Evolutionary conservation across 352 stramenopile species (phyloP).

Genomic region (Achlya hypogyna): DNA sequence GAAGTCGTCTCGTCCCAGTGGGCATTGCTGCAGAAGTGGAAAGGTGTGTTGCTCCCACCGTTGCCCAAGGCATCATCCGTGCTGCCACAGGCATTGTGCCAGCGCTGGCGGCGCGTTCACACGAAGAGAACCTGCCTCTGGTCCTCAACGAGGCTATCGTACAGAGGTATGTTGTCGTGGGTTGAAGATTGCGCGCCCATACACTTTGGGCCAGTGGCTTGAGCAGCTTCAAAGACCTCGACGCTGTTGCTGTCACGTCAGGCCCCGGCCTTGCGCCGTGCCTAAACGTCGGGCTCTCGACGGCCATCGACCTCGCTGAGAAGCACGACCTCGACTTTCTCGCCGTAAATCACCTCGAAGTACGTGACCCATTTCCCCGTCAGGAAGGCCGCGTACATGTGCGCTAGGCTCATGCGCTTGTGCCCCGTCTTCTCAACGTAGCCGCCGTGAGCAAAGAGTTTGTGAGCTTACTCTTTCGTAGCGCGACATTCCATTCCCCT

Average conservation of each 20-base stretch:
- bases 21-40: slow-evolving; percentile 80
- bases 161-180: slow-evolving; percentile 81
- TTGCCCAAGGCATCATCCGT: not conserved
- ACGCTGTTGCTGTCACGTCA: slow-evolving; percentile 94
- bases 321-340: slow-evolving; percentile 90
- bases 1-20: slow-evolving; percentile 92
- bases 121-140: slow-evolving; percentile 92
- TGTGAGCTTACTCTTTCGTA: not conserved
- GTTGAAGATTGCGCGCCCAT: too few species aligned
- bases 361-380: slow-evolving; percentile 13
- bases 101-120: slow-evolving; percentile 86
- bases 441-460: slow-evolving; percentile 22
- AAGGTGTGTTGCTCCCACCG: too few species aligned
- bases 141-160: slow-evolving; percentile 87
- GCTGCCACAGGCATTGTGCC: slow-evolving; percentile 88
- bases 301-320: slow-evolving; percentile 71
- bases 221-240: slow-evolving; percentile 69
- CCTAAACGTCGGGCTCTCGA: slow-evolving; percentile 89
- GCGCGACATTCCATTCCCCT: slow-evolving; percentile 85
- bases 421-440: slow-evolving; percentile 83
- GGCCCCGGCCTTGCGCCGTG: slow-evolving; percentile 96
- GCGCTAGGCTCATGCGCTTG: slow-evolving; percentile 88
- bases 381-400: not conserved
- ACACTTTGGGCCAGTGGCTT: too few species aligned
- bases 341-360: slow-evolving; percentile 96